Percentiles rank a stretch among this genome's conserved stretches.
These are phyloP conservation scores for Melampsora abietis-canadensis DNA, from an alignment of 1,284 basidiomycete genomes.

Conservation along the genomic window DNA sequence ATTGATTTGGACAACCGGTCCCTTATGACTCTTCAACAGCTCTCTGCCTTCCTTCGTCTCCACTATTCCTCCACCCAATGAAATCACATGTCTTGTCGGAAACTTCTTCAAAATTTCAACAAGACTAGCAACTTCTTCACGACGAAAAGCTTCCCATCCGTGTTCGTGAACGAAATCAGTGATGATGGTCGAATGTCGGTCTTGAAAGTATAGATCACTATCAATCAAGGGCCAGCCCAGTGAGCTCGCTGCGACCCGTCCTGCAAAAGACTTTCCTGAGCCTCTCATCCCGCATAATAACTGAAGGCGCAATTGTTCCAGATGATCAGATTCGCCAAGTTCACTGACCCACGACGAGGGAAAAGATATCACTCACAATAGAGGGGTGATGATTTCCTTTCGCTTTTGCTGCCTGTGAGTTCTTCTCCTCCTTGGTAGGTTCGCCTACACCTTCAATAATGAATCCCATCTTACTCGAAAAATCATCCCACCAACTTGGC, in stretches of 20 bases:
- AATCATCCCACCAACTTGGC: constrained; percentile 99
- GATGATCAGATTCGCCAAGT: constrained; percentile 63
- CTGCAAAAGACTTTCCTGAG: constrained; percentile 89
- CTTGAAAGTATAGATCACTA: constrained; percentile 76
- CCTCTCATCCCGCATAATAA: constrained; percentile 94
- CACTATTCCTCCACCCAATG: constrained; percentile 92
- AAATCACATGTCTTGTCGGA: constrained; percentile 67
- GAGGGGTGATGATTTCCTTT: constrained; percentile 43
- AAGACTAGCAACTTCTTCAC: constrained; percentile 54
- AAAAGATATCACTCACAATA: constrained; percentile 16
- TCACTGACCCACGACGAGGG: background rate
- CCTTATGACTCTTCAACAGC: constrained; percentile 66
- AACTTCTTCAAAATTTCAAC: constrained; percentile 52
- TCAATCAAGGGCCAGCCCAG: constrained; percentile 79
- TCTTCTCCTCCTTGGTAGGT: constrained; percentile 46
- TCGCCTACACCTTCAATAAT: constrained; percentile 45
- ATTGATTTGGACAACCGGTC: constrained; percentile 64
- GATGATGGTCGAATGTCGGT: constrained; percentile 64
- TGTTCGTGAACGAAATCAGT: constrained; percentile 72
- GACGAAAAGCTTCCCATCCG: constrained; percentile 75
- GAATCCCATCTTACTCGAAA: constrained; percentile 73
- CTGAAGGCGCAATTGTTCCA: constrained; percentile 5
- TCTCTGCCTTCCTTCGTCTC: constrained; percentile 74
- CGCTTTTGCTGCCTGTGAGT: constrained; percentile 39
- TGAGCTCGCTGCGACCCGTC: constrained; percentile 69